Base-by-base conservation (phyloP, 345 rosid genomes). In the Pugionium dolabratum region DNA sequence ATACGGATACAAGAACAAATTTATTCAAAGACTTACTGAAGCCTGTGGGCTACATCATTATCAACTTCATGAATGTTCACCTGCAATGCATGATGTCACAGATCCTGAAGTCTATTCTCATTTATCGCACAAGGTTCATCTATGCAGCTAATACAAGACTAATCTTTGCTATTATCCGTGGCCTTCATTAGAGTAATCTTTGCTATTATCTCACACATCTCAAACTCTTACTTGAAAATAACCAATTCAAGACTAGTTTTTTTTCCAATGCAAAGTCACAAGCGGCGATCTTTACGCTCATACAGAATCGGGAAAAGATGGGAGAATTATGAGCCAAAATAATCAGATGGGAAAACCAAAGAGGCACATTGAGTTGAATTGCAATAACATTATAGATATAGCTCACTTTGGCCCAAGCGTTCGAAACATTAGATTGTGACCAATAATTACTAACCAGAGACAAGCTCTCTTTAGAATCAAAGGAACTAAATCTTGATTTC, bases 311-410 rank as follows among this genome's bases (percentile, higher is more conserved):
- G 46, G 27, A 27, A 62, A 55, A 56, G 45, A 48, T 32, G 1
- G 30, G 0, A 4, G 64, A 2, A 57, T 54, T 55, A 49, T 9
- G 42, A 11, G 55, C 40, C 45, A 48, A 49, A 41, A 11, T 6
- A 71, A 34, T 28, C 6, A 41, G n/a, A 61, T 53, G 1, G 5
- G 9, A 53, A 29, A 70, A 9, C 46, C 36, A 8, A 54, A 46
- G 28, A 63, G 36, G 39, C 47, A 50, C 25, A 64, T 1, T 35
- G 54, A 35, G 9, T 72, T 35, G 29, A 52, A 72, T 37, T 45
- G 72, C 51, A 52, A 49, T 18, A 66, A 60, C 46, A 66, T 9
- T 37, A 44, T 40, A 66, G 47, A 57, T 56, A 62, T 60, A 44
- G 35, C 42, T 1, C 32, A 66, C 50, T 9, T 52, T 52, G 62